Evolutionary conservation across 768 basidiomycete genomes (phyloP).

Genomic region (Tulasnella sp.): DNA sequence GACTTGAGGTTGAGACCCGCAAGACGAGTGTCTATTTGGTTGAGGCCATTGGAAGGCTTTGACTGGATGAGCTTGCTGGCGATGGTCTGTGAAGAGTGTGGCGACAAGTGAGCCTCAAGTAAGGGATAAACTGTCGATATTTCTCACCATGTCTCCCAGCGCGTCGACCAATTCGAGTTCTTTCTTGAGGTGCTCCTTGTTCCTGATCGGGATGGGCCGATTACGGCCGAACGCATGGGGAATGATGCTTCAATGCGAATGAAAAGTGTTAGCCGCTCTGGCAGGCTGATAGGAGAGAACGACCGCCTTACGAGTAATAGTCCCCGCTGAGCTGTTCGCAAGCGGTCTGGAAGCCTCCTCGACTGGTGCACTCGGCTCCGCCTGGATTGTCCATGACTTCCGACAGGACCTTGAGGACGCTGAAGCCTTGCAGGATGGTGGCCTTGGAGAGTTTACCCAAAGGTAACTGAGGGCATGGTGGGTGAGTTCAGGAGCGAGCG

Average conservation of each 20-base stretch:
- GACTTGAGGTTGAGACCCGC: constrained; percentile 38
- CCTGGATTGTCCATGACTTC: constrained; percentile 41
- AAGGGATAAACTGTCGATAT: background rate
- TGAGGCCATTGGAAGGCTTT: constrained; percentile 28
- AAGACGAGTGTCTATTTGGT: constrained; percentile 44
- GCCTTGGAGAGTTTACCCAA: constrained; percentile 53
- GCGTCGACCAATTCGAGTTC: constrained; percentile 55
- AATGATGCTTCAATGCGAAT: constrained; percentile 33
- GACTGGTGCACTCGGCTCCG: constrained; percentile 28
- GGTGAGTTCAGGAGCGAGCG: too few species aligned
- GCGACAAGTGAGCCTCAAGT: background rate
- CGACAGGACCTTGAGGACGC: constrained; percentile 42
- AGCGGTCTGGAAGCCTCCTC: constrained; percentile 29
- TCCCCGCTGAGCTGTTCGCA: constrained; percentile 37
- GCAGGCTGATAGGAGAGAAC: background rate
- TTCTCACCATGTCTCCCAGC: constrained; percentile 50
- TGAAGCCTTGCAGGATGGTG: constrained; percentile 48
- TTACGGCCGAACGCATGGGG: constrained; percentile 49
- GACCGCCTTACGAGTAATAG: constrained; percentile 50
- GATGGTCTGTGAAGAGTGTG: constrained; percentile 33
- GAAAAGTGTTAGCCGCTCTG: background rate
- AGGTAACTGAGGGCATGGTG: constrained; percentile 27
- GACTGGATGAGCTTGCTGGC: constrained; percentile 44
- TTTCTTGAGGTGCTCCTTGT: constrained; percentile 31
- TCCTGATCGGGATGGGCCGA: constrained; percentile 36